These are phyloP conservation scores for Magnusiomyces sp. DNA, from an alignment of 1,139 yeast genomes.

Conservation along the genomic window DNA sequence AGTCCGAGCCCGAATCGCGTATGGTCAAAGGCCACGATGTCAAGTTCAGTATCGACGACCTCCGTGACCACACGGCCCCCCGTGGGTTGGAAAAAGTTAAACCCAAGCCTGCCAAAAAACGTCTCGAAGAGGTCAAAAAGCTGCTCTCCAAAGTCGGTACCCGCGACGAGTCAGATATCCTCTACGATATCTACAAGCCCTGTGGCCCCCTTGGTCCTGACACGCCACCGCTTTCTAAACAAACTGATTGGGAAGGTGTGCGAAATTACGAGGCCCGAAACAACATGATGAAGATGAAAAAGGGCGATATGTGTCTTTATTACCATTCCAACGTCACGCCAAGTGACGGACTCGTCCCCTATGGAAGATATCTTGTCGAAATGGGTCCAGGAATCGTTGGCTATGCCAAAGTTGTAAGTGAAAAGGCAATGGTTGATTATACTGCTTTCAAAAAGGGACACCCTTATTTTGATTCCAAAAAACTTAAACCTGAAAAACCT, in stretches of 20 bases:
- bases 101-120: no score
- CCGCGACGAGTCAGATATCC: no score
- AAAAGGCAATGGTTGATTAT: conserved; percentile 35
- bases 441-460: conserved; percentile 35
- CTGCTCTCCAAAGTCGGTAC: no score
- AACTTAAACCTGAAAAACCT: no score
- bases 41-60: conserved; percentile 39
- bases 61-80: no score
- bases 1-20: conserved; percentile 45
- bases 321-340: conserved; percentile 49
- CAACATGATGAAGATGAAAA: conserved; percentile 39
- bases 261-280: conserved; percentile 49
- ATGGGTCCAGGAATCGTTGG: conserved; percentile 50
- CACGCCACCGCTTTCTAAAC: no score
- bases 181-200: no score
- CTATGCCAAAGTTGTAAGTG: conserved; percentile 33
- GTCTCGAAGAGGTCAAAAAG: no score
- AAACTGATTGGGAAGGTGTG: conserved; percentile 49
- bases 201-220: no score
- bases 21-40: conserved; percentile 43
- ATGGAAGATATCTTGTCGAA: no score
- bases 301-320: conserved; percentile 40
- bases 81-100: no score
- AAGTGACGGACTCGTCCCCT: no score
- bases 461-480: conserved; percentile 43